Percentiles rank a stretch among this genome's conserved stretches.
phyloP scores from a whole-genome alignment of 2,329 filamentous ascomycete genomes.

The Xylaria polymorpha region DNA sequence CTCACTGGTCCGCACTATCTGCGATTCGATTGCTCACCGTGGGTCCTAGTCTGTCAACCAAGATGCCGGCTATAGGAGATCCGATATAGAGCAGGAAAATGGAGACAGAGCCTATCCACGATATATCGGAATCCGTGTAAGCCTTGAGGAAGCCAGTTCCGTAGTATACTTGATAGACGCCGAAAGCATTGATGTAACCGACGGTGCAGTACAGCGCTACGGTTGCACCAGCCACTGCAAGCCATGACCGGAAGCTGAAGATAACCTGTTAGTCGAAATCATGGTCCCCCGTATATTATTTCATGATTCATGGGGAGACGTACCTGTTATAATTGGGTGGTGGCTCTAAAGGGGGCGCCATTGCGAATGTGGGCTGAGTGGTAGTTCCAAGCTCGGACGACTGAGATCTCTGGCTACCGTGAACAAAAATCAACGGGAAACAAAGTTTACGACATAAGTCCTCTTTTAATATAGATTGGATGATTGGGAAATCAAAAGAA shows the following conservation, averaged over 20 bases:
- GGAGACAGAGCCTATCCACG: constrained; percentile 51
- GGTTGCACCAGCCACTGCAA: constrained; percentile 40
- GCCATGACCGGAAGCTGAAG: constrained; percentile 38
- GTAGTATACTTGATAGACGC: constrained; percentile 52
- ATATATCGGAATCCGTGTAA: constrained; percentile 47
- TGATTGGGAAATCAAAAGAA: neutral
- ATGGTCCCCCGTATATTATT: no score
- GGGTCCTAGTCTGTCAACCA: constrained; percentile 50
- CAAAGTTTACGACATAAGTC: neutral
- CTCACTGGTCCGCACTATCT: neutral
- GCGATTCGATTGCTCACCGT: constrained; percentile 30
- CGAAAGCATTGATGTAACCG: constrained; percentile 52
- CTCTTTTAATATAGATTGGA: neutral
- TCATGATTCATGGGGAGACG: neutral
- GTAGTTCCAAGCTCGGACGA: neutral
- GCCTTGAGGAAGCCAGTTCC: constrained; percentile 34
- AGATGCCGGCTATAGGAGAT: constrained; percentile 45
- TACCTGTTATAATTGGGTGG: constrained; percentile 34
- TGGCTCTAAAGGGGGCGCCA: constrained; percentile 29
- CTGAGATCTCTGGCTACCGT: neutral
- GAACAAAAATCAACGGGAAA: neutral
- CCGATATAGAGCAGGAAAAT: constrained; percentile 48
- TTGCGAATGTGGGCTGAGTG: constrained; percentile 1
- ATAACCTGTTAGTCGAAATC: neutral
- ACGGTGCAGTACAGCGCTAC: constrained; percentile 48